Conservation (phyloP, 176 grass and related monocot genomes). For the Carex pumila region DNA sequence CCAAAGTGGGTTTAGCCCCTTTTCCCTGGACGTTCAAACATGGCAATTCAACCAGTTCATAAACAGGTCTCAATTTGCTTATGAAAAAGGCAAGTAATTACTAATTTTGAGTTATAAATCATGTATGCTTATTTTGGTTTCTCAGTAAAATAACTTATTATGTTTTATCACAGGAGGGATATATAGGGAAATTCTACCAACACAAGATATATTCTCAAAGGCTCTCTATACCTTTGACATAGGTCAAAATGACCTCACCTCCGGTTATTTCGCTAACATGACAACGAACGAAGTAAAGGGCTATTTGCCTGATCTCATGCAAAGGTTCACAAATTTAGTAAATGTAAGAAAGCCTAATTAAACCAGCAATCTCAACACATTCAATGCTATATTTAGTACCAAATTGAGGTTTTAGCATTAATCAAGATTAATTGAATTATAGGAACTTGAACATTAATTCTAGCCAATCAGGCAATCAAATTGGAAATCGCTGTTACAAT, state of each 20-base stretch:
- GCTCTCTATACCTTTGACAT: conserved; percentile 96
- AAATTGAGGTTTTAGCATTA: neutral
- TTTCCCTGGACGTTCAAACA: conserved; percentile 80
- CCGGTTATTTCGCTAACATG: conserved; percentile 59
- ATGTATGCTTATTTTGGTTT: neutral
- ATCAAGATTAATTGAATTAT: neutral
- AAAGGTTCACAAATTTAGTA: conserved; percentile 50
- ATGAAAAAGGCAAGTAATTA: conserved; percentile 39
- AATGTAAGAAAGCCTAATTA: conserved; percentile 30
- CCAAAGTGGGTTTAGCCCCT: conserved; percentile 68
- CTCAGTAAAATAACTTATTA: neutral
- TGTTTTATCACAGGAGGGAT: conserved; percentile 38
- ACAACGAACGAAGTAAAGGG: conserved; percentile 50
- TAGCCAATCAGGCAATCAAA: neutral
- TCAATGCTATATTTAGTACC: neutral
- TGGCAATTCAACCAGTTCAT: conserved; percentile 88
- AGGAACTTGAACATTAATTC: neutral
- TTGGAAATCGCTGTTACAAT: neutral
- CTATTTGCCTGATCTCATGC: conserved; percentile 69
- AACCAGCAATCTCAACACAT: neutral
- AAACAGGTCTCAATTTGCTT: conserved; percentile 52
- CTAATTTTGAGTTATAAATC: neutral
- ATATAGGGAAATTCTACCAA: conserved; percentile 62
- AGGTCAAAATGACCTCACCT: conserved; percentile 89
- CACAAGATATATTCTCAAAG: conserved; percentile 62